These are phyloP conservation scores for Leishmania lainsoni DNA, from an alignment of 208 protist genomes.

Conservation along the genomic window DNA sequence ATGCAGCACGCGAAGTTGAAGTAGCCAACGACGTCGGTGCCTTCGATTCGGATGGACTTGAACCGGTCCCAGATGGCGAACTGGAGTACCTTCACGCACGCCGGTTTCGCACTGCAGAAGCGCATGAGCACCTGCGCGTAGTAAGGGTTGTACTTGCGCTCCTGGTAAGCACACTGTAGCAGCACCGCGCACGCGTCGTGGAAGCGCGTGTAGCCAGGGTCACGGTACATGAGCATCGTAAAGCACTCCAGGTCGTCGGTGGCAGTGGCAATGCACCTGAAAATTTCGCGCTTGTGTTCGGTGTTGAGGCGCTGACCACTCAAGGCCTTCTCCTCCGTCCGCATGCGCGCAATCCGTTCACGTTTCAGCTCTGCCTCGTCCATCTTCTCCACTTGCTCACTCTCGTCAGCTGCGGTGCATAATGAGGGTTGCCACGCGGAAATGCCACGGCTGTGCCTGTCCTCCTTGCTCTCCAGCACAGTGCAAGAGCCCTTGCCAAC, in stretches of 20 bases:
- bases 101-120: conserved; percentile 62
- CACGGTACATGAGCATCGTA: conserved; percentile 76
- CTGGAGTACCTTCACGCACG: conserved; percentile 74
- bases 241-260: conserved; percentile 84
- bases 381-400: conserved; percentile 15
- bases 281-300: conserved; percentile 80
- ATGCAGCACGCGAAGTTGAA: conserved; percentile 75
- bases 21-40: conserved; percentile 61
- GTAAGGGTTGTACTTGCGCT: conserved; percentile 72
- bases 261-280: conserved; percentile 54
- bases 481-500: neutral
- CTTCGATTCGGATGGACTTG: conserved; percentile 72
- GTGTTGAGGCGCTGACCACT: conserved; percentile 76
- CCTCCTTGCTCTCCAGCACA: neutral
- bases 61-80: conserved; percentile 86
- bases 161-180: conserved; percentile 73
- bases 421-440: neutral
- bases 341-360: conserved; percentile 50
- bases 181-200: conserved; percentile 68
- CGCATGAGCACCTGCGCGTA: conserved; percentile 76
- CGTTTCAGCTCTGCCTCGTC: conserved; percentile 37
- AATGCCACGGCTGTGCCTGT: neutral
- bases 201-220: conserved; percentile 65
- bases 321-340: conserved; percentile 64
- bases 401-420: conserved; percentile 1